A percentile compares a stretch with the other conserved stretches of the same genome.
phyloP scores from a whole-genome alignment of 805 yeast genomes.

The Saccharomycopsis amapae region DNA sequence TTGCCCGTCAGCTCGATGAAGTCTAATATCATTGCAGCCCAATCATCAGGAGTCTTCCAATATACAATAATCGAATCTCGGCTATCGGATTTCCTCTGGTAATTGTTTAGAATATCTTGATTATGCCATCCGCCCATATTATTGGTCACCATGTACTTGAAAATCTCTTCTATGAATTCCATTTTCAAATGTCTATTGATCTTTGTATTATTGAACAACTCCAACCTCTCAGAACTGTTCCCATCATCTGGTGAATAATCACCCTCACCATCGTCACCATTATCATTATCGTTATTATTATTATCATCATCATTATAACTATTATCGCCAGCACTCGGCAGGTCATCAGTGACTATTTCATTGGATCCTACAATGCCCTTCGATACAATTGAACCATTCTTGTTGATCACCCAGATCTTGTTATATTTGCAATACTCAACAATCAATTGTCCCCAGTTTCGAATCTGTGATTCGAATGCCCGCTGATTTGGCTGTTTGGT shows the following conservation, averaged over 20 bases:
- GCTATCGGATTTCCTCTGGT: slow-evolving; percentile 46
- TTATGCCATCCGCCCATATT: slow-evolving; percentile 43
- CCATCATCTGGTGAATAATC: slow-evolving; percentile 28
- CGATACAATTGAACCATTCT: slow-evolving; percentile 29
- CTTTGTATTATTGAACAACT: slow-evolving; percentile 43
- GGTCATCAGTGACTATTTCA: slow-evolving; percentile 22
- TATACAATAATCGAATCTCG: slow-evolving; percentile 52
- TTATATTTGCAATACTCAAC: slow-evolving; percentile 51
- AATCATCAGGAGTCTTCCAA: slow-evolving; percentile 62
- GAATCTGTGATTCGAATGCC: slow-evolving; percentile 67
- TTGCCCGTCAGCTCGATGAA: slow-evolving; percentile 80
- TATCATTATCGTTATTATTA: slow-evolving; percentile 26
- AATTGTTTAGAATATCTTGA: slow-evolving; percentile 26
- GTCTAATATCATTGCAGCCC: slow-evolving; percentile 59
- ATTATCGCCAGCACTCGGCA: slow-evolving; percentile 15
- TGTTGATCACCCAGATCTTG: slow-evolving; percentile 47
- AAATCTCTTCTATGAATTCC: slow-evolving; percentile 49
- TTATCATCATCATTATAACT: slow-evolving; percentile 31
- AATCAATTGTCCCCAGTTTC: slow-evolving; percentile 69
- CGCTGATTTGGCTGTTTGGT: slow-evolving; percentile 83
- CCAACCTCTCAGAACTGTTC: slow-evolving; percentile 26
- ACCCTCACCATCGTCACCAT: slow-evolving; percentile 11
- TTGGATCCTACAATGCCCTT: slow-evolving; percentile 21
- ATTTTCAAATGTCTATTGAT: slow-evolving; percentile 49
- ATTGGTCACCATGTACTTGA: slow-evolving; percentile 47